These are phyloP conservation scores for Tetracladium marchalianum DNA, from an alignment of 495 filamentous ascomycete species.

Conservation along the genomic window DNA sequence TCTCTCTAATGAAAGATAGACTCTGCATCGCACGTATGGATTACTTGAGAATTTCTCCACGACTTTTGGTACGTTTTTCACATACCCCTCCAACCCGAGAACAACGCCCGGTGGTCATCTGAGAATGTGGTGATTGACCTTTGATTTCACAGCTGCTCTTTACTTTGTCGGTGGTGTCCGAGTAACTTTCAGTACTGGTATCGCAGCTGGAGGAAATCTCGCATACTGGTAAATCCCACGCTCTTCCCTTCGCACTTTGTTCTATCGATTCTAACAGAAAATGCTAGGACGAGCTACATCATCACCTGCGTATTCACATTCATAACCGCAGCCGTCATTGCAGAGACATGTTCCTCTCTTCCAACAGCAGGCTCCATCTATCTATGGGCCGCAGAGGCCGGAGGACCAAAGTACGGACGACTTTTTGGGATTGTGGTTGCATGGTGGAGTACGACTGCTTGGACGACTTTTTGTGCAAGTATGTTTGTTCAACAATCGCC, in stretches of 20 bases:
- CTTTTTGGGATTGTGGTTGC: slow-evolving; percentile 45
- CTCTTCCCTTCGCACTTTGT: neutral
- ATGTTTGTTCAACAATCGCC: too few species aligned
- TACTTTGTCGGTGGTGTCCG: slow-evolving; percentile 49
- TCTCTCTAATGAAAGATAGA: too few species aligned
- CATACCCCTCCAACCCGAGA: too few species aligned
- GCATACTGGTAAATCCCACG: slow-evolving; percentile 37
- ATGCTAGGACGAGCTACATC: slow-evolving; percentile 41
- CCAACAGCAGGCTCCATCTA: slow-evolving; percentile 48
- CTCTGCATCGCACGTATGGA: slow-evolving; percentile 34
- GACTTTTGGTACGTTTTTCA: slow-evolving; percentile 35
- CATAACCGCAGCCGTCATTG: slow-evolving; percentile 46
- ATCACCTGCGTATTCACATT: slow-evolving; percentile 46
- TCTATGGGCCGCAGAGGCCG: slow-evolving; percentile 46
- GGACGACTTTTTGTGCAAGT: slow-evolving; percentile 47
- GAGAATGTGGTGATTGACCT: neutral
- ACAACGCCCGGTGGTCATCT: too few species aligned
- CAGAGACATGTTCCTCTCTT: slow-evolving; percentile 45
- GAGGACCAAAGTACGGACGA: slow-evolving; percentile 40
- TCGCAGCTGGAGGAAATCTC: slow-evolving; percentile 44
- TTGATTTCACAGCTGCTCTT: slow-evolving; percentile 31
- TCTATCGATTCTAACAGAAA: neutral
- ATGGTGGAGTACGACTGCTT: slow-evolving; percentile 51
- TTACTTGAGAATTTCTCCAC: slow-evolving; percentile 46
- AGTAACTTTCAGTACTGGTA: slow-evolving; percentile 45